These are phyloP conservation scores for Capsella rubella DNA, from an alignment of 441 rosid species.

Conservation along the genomic window DNA sequence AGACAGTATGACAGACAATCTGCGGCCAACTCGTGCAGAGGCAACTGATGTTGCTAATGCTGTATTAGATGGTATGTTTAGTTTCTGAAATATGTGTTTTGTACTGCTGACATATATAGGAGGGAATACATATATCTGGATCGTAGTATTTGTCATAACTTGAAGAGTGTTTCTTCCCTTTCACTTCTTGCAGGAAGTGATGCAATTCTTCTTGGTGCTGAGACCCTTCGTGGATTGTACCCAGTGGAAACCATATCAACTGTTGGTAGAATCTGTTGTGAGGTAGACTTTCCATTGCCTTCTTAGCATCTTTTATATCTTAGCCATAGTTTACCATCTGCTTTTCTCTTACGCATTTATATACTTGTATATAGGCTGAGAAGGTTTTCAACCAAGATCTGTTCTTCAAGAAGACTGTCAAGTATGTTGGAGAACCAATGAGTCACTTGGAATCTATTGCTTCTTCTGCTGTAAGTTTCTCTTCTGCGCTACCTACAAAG, in stretches of 20 bases:
- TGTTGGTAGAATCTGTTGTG: constrained; percentile 91
- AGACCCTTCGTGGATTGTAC: constrained; percentile 92
- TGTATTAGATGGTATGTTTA: constrained; percentile 77
- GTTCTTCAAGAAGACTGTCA: constrained; percentile 91
- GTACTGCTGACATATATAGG: constrained; percentile 1
- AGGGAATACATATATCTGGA: background rate
- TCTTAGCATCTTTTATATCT: constrained; percentile 2
- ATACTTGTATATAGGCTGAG: constrained; percentile 64
- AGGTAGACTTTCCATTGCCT: constrained; percentile 53
- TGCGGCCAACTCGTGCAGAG: constrained; percentile 98
- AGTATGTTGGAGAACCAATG: constrained; percentile 97
- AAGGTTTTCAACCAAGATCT: constrained; percentile 95
- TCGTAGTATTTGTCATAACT: constrained; percentile 26
- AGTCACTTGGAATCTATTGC: constrained; percentile 95
- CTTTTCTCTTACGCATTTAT: constrained; percentile 12
- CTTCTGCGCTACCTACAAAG: background rate
- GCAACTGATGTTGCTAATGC: constrained; percentile 99
- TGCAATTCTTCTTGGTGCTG: constrained; percentile 99
- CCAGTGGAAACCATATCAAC: constrained; percentile 92
- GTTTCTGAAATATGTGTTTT: background rate
- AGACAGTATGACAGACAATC: constrained; percentile 97
- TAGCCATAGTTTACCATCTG: background rate
- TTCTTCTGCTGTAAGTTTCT: constrained; percentile 84
- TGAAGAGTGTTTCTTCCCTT: background rate
- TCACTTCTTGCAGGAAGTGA: constrained; percentile 75